Evolutionary conservation across 306 rosid genomes (phyloP), one percentile per base, ranked within the genome.

Genomic region (Acacia melanoxylon): DNA sequence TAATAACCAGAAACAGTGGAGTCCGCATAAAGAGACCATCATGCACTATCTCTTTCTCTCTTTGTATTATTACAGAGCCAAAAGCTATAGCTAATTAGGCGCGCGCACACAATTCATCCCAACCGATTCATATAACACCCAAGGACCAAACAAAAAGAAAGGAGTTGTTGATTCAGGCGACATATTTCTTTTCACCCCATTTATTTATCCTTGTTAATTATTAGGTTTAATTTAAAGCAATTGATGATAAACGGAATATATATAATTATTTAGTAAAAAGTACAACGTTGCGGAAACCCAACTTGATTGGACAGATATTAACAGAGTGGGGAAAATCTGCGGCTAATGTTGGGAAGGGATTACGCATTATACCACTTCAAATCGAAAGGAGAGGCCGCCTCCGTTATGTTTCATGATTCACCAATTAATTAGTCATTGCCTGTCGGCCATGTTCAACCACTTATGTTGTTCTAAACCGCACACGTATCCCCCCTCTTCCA

Each of bases 401-500:
- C n/a, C 17, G 45, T 9, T 9, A 56, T 9, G 58, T 75, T 84
- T 83, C 87, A 80, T 80, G 63, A 58, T 54, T 56, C 45, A 72
- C 75, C 70, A 37, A 37, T 37, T 37, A 37, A 37, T 71, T 19
- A 84, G 51, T 66, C 24, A 84, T 45, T 66, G 63, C 78, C 37
- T 77, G 93, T 90, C 93, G 85, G 93, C 93, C 93, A 90, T 63
- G 72, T 24, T 8, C 16, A 7, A 49, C 8, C 42, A 1, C n/a
- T 33, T 48, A 1, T 25, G 65, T 17, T 67, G 9, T 77, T 77
- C 33, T 71, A 27, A 27, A 58, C 78, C 81, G 40, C 44, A 74
- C 82, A 54, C 69, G 61, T 72, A 24, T 66, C 45, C 46, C 14
- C 63, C 15, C 68, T 13, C 37, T 13, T 62, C 3, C 13, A 25